phyloP scores from a whole-genome alignment of 768 basidiomycete genomes.

The Panaeolus papilionaceus region DNA sequence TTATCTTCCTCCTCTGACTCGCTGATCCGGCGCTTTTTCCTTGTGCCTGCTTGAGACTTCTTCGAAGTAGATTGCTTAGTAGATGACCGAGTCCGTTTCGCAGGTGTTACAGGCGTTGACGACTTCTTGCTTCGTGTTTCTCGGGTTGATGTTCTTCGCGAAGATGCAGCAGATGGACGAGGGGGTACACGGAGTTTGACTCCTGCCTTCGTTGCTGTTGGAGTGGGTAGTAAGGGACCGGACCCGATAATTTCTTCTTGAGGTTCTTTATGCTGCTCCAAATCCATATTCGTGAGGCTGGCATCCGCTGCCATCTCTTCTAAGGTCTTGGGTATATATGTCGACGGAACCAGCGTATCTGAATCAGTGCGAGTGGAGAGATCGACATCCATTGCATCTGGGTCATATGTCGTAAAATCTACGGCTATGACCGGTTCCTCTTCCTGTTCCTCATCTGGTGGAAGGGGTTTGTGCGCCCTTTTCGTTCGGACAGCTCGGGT shows the following conservation, averaged over 20 bases:
- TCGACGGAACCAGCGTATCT: conserved; percentile 5
- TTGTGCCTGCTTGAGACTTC: conserved; percentile 11
- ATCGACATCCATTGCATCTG: conserved; percentile 45
- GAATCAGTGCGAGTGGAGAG: conserved; percentile 24
- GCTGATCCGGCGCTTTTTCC: conserved; percentile 15
- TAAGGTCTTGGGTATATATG: conserved; percentile 60
- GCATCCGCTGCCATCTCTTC: conserved; percentile 63
- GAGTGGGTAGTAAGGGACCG: conserved; percentile 10
- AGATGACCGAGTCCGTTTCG: conserved; percentile 16
- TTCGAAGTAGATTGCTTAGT: conserved; percentile 6
- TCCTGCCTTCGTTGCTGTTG: conserved; percentile 20
- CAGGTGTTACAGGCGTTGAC: conserved; percentile 14
- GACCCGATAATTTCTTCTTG: conserved; percentile 14
- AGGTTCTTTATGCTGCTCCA: conserved; percentile 17
- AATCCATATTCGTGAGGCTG: conserved; percentile 25
- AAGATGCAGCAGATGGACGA: conserved; percentile 6
- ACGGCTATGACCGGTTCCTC: conserved; percentile 27
- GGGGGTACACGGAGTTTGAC: conserved; percentile 16
- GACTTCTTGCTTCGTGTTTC: conserved; percentile 15
- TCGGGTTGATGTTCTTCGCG: conserved; percentile 10
- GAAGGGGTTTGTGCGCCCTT: conserved; percentile 3
- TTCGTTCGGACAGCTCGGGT: background rate
- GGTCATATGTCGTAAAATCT: conserved; percentile 41
- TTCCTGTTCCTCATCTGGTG: conserved; percentile 21
- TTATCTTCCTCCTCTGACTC: conserved; percentile 25